Evolutionary conservation across 805 yeast species (phyloP).

Genomic region (Nakazawaea wickerhamii): DNA sequence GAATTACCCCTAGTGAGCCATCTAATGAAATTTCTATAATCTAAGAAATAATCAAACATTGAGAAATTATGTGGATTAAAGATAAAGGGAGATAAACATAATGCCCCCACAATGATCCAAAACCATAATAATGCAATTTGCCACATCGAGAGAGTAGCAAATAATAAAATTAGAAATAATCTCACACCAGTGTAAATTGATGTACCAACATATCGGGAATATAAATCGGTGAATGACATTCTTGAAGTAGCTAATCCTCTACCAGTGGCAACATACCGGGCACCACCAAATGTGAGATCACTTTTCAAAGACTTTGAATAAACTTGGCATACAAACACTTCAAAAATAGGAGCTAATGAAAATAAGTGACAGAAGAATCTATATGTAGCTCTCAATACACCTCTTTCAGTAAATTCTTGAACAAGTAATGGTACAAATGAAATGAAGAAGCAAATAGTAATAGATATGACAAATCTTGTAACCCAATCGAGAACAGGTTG

Average conservation of each 20-base stretch:
- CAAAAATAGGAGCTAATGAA: conserved; percentile 87
- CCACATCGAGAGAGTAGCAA: conserved; percentile 80
- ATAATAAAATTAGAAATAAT: conserved; percentile 61
- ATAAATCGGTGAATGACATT: conserved; percentile 62
- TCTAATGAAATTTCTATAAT: conserved; percentile 43
- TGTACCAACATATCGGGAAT: conserved; percentile 67
- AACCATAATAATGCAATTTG: conserved; percentile 63
- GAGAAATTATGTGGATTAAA: conserved; percentile 53
- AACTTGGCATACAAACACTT: conserved; percentile 91
- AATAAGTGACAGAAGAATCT: conserved; percentile 71
- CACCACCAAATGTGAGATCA: conserved; percentile 87
- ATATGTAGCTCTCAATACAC: conserved; percentile 64
- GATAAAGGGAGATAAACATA: conserved; percentile 44
- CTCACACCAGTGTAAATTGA: conserved; percentile 78
- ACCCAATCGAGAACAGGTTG: conserved; percentile 90
- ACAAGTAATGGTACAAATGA: conserved; percentile 83
- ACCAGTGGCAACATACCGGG: conserved; percentile 87
- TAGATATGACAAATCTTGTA: conserved; percentile 78
- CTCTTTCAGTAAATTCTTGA: conserved; percentile 86
- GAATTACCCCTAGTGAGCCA: conserved; percentile 84
- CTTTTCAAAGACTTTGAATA: conserved; percentile 73
- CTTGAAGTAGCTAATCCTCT: conserved; percentile 90
- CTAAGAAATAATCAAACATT: conserved; percentile 40
- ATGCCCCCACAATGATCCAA: conserved; percentile 41
- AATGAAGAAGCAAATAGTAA: conserved; percentile 88